These are phyloP conservation scores for Tuber indicum DNA, from an alignment of 495 filamentous ascomycete genomes.

Conservation along the genomic window DNA sequence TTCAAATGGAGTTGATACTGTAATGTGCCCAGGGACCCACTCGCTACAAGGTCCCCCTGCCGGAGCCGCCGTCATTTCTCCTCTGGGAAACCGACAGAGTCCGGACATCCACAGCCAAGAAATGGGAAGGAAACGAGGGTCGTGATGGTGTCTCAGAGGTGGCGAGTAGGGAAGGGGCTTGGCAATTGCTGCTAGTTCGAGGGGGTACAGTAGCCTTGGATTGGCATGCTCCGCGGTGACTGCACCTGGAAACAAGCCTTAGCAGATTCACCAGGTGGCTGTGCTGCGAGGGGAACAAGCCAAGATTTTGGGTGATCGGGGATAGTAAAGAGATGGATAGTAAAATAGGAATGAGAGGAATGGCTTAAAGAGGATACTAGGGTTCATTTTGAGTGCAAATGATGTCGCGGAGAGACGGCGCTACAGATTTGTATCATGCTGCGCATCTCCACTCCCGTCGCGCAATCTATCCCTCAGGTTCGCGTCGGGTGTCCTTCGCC, in stretches of 20 bases:
- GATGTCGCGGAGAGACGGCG: too few species aligned
- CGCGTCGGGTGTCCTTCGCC: neutral
- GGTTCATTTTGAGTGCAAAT: neutral
- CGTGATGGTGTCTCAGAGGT: neutral
- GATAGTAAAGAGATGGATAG: neutral
- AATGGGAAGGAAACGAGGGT: neutral
- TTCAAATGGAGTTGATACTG: neutral
- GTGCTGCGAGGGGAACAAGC: neutral
- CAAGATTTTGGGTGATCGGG: neutral
- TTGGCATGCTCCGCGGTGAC: neutral
- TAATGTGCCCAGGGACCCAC: neutral
- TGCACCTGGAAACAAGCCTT: neutral
- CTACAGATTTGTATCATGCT: too few species aligned
- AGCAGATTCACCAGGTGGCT: neutral
- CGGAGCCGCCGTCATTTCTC: too few species aligned
- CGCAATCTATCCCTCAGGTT: neutral
- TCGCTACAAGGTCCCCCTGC: too few species aligned
- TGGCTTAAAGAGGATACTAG: neutral
- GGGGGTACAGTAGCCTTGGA: neutral
- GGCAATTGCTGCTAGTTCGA: neutral
- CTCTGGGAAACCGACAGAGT: neutral
- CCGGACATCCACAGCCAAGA: neutral
- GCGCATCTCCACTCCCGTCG: neutral
- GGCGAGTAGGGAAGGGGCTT: neutral
- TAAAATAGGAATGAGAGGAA: neutral